Base-by-base conservation (phyloP, 495 filamentous ascomycete genomes). In the Aspergillus asperescens region DNA sequence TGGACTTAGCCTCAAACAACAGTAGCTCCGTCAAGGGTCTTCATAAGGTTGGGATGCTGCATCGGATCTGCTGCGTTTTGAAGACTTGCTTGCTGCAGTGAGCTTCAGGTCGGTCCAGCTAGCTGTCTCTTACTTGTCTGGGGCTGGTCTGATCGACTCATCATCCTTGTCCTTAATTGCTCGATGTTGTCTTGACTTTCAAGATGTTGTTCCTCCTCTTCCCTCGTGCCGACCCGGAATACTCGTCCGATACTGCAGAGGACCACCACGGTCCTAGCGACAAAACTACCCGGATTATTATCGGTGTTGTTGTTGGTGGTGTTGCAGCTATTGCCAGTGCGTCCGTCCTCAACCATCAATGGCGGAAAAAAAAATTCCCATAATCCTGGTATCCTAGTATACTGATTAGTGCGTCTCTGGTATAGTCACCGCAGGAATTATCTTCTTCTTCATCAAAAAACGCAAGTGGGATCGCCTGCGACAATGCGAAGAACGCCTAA, bases 251-350 rank as follows among this genome's bases (percentile, higher is more conserved):
- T n/a, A n/a, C 32, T 12, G 32, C n/a, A 35, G 5, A 2, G n/a
- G 28, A 35, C 29, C 9, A 38, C n/a, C 22, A 44, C 4, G 44
- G 29, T 4, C 13, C 40, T 16, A 40, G 23, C 40, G 13, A 28
- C 18, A 54, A 54, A 28, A 54, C 51, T 7, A 46, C 55, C 12
- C 55, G 56, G 31, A 61, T 66, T 18, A 63, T 64, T 41, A 63
- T 69, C 43, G 66, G 66, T 0, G 62, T 62, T 5, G 64, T 69
- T 0, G 41, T 69, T 1, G 64, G 66, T 8, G 53, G 56, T 24
- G 52, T 65, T 31, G 58, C 50, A 8, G 43, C 59, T 22, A 53
- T 59, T 38, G 60, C 60, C 1, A 63, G 66, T 69, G 58, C 50
- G 63, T 57, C 18, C 18, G 3, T 16, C 41, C 29, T 16, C 48